These are phyloP conservation scores for Blastocystis sp. DNA, from an alignment of 352 stramenopile genomes.

Conservation along the genomic window DNA sequence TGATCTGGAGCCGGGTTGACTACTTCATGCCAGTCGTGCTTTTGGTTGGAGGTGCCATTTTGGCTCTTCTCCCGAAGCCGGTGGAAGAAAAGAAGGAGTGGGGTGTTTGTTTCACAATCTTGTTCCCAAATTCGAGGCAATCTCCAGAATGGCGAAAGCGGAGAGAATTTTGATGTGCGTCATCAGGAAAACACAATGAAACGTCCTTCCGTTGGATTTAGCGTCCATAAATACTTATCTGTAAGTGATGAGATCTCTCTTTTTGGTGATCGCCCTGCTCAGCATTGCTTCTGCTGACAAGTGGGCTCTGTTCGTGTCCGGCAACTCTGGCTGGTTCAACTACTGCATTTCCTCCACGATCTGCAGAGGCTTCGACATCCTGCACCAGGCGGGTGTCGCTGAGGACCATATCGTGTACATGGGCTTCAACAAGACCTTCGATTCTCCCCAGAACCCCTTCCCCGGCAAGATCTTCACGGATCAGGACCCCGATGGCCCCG, in stretches of 20 bases:
- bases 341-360: conserved; percentile 70
- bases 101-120: conserved; percentile 15
- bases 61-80: neutral
- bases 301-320: conserved; percentile 68
- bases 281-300: conserved; percentile 64
- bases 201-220: neutral
- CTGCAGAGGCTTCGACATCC: conserved; percentile 66
- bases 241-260: conserved; percentile 58
- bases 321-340: conserved; percentile 58
- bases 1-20: conserved; percentile 6
- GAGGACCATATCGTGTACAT: conserved; percentile 69
- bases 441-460: conserved; percentile 37
- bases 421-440: conserved; percentile 62
- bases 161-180: neutral
- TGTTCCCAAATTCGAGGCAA: neutral
- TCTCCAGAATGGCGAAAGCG: neutral
- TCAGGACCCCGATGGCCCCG: conserved; percentile 21
- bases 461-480: conserved; percentile 68
- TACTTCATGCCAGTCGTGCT: conserved; percentile 8
- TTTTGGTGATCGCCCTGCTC: conserved; percentile 41
- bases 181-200: neutral
- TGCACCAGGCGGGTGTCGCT: conserved; percentile 51
- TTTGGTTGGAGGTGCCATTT: neutral
- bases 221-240: neutral
- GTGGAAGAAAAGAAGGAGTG: neutral